Base-by-base conservation (phyloP, 768 basidiomycete genomes). In the Gymnopilus junonius region DNA sequence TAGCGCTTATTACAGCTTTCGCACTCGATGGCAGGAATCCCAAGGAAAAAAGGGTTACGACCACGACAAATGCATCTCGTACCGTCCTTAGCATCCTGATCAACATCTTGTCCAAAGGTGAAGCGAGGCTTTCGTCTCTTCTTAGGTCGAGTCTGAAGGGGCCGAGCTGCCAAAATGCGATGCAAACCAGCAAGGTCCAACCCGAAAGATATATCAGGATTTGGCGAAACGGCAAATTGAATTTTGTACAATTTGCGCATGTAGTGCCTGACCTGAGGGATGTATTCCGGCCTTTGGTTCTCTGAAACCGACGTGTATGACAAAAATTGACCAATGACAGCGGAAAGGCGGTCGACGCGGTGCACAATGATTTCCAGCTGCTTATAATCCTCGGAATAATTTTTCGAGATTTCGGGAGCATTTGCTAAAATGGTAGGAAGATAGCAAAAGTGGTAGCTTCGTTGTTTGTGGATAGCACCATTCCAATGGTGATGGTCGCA, bases 401-500 rank as follows among this genome's bases (percentile, higher is more conserved):
- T 82, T 74, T 85, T 88, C 14, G 91, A 87, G 62, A 94, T 82
- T 40, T 92, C 90, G 1, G 93, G 91, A n/a, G 93, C 93, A 51
- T 80, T 83, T 25, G 83, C 71, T 17, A 93, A 82, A 63, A 93
- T 85, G 25, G 85, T 81, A 2, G 92, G 90, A 25, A 94, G 82
- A 75, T 85, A 92, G 72, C 87, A 90, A 76, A 90, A 94, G 70
- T 94, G 92, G 86, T 87, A 95, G 67, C 82, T 90, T 51, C 93
- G 87, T 65, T 91, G 85, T 74, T 93, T 94, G 72, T 87, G 86
- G 56, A 94, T 88, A 3, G 90, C 85, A 20, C 93, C 93, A 67
- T 94, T 93, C 93, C 93, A 94, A 70, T 95, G 93, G 64, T 93
- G 90, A 68, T 93, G 92, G 66, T 95, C 93, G 67, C 93, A 95